Base-by-base conservation (phyloP, 495 filamentous ascomycete species). In the Penicillium parvum region DNA sequence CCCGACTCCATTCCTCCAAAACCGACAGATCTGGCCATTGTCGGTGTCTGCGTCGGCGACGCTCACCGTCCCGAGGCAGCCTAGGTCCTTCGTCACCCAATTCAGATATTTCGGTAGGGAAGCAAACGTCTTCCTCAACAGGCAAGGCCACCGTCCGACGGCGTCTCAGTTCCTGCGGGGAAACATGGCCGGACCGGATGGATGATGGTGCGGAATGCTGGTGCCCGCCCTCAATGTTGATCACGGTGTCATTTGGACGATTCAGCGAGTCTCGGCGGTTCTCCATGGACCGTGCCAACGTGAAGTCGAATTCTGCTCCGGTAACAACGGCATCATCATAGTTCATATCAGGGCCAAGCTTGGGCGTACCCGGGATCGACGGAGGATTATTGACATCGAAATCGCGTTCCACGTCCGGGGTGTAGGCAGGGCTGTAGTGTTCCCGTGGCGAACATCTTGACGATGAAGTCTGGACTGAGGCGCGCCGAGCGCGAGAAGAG, bases 371-470 rank as follows among this genome's bases (percentile, higher is more conserved):
- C 0, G 92, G 92, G 14, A 95, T 79, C 0, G 92, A 97, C 1
- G 92, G 92, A n/a, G 92, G 92, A 53, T 96, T 95, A 55, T 98
- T 98, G 45, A 97, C 78, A 76, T 95, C 84, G 61, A 89, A 90
- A 22, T 75, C 66, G 27, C 68, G 63, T 49, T 66, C 52, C 55
- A 55, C 38, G 28, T 53, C 41, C 37, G 59, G 48, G 36, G 66
- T 42, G 32, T 50, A 63, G 3, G 57, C 30, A 15, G 53, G 54
- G 35, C 58, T 63, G n/a, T 53, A 47, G 16, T 52, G 51, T 26
- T 43, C 54, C 19, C 57, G 57, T 16, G 61, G 65, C n/a, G 66
- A 68, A 37, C 45, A 59, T 43, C 49, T 56, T 2, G 69, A 69
- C 4, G 65, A 64, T 26, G 43, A 27, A 3, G 63, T 63, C 15